These are phyloP conservation scores for Ascochyta koolunga DNA, from an alignment of 2,329 filamentous ascomycete genomes.

Conservation along the genomic window DNA sequence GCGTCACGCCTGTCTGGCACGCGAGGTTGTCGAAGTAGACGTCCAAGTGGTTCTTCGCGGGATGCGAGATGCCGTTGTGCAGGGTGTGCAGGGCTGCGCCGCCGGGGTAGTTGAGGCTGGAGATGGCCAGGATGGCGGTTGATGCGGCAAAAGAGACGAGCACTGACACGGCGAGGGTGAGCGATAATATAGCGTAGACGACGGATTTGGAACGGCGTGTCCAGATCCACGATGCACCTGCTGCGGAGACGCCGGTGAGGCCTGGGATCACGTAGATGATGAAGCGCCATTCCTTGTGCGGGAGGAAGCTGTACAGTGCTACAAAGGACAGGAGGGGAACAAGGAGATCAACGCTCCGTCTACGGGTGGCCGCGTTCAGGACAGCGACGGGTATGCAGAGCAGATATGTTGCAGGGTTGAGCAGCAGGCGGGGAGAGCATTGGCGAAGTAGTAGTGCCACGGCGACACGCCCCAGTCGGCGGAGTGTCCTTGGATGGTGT, in stretches of 20 bases:
- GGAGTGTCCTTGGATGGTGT: constrained; percentile 82
- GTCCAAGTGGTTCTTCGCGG: constrained; percentile 21
- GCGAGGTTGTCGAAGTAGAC: constrained; percentile 67
- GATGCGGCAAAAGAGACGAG: constrained; percentile 66
- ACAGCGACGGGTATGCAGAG: constrained; percentile 59
- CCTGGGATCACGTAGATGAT: constrained; percentile 86
- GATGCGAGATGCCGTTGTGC: constrained; percentile 37
- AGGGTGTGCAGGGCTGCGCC: constrained; percentile 71
- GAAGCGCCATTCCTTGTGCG: constrained; percentile 96
- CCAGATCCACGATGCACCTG: constrained; percentile 70
- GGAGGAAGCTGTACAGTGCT: constrained; percentile 81
- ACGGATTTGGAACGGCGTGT: constrained; percentile 67
- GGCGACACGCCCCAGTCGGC: constrained; percentile 87
- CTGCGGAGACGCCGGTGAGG: constrained; percentile 76
- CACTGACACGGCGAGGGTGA: constrained; percentile 65
- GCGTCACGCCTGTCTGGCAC: constrained; percentile 68
- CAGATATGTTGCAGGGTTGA: constrained; percentile 73
- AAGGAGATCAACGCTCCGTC: constrained; percentile 58
- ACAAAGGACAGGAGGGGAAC: constrained; percentile 75
- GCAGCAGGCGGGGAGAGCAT: constrained; percentile 80
- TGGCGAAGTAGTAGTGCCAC: constrained; percentile 85
- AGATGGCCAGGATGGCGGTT: constrained; percentile 73
- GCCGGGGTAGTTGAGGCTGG: constrained; percentile 91
- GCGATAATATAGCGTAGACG: constrained; percentile 61
- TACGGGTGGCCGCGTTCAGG: constrained; percentile 53